Base-by-base conservation (phyloP, 108 stramenopile genomes). In the Tribonema minus region DNA sequence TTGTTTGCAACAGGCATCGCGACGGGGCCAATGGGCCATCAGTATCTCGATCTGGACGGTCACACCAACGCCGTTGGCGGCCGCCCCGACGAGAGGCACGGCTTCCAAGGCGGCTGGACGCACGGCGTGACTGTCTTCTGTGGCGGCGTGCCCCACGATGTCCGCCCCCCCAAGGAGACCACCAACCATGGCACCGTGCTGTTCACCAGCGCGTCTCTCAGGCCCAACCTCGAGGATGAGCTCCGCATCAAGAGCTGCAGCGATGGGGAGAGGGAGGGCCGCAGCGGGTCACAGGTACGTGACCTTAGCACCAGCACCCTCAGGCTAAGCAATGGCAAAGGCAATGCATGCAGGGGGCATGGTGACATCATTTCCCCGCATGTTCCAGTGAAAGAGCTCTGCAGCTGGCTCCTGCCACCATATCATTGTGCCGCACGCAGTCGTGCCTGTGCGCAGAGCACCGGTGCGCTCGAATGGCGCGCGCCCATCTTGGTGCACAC, bases 131-230 rank as follows among this genome's bases (percentile, higher is more conserved):
- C 41, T 6, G 75, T n/a, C 25, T 67, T 30, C 64, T 59, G 41
- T 67, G 65, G 65, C 15, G 75, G 75, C 27, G 46, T 54, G 15
- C 46, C 75, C 27, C 75, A 65, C 26, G 75, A 76, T 25, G 65
- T 76, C 5, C 46, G 40, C 20, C 37, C 40, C 27, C 29, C 31
- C 3, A 26, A 36, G 36, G 71, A 60, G 37, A 0, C 25, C 32
- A 58, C 28, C 25, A 58, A 74, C 64, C 72, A 59, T 2, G 72
- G 72, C 0, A 74, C 64, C 33, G 64, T 74, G 0, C 31, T 74
- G 25, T 74, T 61, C n/a, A 31, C 37, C 6, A 0, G 23, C 2
- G 23, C 27, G 23, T 1, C 1, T 23, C 34, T 32, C 75, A 76
- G 63, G 66, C 75, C 75, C 3, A 20, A 54, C 46, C 46, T 54